A percentile compares a stretch with the other conserved stretches of the same genome.
Conservation (phyloP, 495 filamentous ascomycete species). For the Schizothecium vesticola region DNA sequence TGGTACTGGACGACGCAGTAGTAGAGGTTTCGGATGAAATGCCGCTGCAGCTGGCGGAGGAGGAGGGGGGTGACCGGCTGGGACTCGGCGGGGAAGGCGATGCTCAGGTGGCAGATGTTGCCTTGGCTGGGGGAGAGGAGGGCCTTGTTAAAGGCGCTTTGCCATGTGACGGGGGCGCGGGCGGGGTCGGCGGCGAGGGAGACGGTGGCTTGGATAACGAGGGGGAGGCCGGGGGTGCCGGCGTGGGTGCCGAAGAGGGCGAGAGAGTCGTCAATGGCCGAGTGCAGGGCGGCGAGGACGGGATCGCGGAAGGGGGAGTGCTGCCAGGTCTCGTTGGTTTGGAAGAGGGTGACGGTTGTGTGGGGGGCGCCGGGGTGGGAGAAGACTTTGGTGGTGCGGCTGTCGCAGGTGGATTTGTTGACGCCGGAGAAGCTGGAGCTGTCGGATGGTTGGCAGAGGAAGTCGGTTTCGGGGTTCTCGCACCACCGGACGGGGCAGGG, state of each 20-base stretch:
- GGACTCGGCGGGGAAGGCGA: neutral
- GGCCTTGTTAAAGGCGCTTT: neutral
- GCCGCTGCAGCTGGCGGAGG: neutral
- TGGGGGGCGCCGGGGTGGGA: neutral
- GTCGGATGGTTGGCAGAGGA: no score
- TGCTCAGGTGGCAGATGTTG: neutral
- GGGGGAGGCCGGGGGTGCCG: neutral
- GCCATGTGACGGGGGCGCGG: neutral
- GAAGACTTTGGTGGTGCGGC: neutral
- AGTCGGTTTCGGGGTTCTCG: no score
- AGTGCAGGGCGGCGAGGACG: neutral
- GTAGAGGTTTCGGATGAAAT: neutral
- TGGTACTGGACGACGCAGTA: neutral
- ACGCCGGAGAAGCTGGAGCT: no score
- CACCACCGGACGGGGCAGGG: no score
- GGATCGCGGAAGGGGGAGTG: neutral
- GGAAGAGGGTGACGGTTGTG: neutral
- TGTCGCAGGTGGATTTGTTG: neutral
- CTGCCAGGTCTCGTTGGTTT: neutral
- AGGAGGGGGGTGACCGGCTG: neutral
- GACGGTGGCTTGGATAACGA: neutral
- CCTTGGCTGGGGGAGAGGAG: neutral
- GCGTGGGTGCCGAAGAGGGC: constrained; percentile 1
- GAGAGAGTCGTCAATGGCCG: neutral
- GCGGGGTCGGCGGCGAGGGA: neutral